Evolutionary conservation across 2,329 filamentous ascomycete species (phyloP).

Genomic region (Colletotrichum somersetense): DNA sequence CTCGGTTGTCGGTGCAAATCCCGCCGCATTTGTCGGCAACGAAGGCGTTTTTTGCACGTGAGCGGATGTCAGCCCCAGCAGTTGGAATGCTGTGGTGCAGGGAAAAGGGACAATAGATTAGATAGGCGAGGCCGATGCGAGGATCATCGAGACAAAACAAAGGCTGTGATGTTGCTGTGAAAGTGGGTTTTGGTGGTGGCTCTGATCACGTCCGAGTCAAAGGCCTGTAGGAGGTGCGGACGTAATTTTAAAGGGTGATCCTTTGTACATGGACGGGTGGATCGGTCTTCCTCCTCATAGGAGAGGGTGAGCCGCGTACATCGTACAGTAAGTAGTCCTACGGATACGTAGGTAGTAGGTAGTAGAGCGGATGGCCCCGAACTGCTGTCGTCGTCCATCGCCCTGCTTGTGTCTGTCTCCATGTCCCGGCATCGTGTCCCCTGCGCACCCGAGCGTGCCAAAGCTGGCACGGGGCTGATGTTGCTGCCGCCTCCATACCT

Average conservation of each 20-base stretch:
- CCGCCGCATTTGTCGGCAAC: conserved; percentile 28
- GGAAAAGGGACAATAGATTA: background rate
- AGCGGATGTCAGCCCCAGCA: background rate
- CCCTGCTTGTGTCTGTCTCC: background rate
- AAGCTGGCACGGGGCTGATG: background rate
- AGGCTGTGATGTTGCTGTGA: conserved; percentile 15
- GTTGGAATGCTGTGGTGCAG: background rate
- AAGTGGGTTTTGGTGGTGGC: conserved; percentile 21
- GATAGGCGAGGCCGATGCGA: conserved; percentile 3
- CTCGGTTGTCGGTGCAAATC: conserved; percentile 34
- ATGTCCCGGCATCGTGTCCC: background rate
- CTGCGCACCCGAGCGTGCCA: conserved; percentile 5
- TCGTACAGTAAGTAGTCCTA: too few relatives aligned
- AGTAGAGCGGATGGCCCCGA: background rate
- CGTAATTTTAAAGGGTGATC: conserved; percentile 7
- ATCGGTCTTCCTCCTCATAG: conserved; percentile 19
- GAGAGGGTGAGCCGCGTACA: background rate
- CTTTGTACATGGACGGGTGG: conserved; percentile 9
- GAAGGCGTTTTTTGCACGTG: conserved; percentile 19
- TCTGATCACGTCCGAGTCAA: conserved; percentile 30
- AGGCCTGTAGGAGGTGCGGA: conserved; percentile 16
- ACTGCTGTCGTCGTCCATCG: background rate
- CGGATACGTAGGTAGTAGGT: too few relatives aligned
- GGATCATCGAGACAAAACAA: background rate
- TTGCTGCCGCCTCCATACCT: background rate